These are phyloP conservation scores for Bruguiera sexangula DNA, from an alignment of 345 rosid species.

Conservation along the genomic window DNA sequence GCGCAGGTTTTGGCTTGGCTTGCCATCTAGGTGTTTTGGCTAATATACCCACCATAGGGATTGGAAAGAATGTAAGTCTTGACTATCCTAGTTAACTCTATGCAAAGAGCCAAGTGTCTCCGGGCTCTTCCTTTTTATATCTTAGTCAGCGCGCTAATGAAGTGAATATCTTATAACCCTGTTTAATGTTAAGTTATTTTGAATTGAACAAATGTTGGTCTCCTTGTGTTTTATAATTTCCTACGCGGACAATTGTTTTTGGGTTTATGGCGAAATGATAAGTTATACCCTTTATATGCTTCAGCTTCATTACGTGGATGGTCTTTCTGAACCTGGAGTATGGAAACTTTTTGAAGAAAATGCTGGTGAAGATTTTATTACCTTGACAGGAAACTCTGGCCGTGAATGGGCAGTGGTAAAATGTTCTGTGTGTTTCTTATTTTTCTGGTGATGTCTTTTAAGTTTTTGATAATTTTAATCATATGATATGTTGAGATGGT, in stretches of 20 bases:
- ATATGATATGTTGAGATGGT: too few species aligned
- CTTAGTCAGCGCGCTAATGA: not conserved
- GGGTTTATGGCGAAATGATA: constrained; percentile 4
- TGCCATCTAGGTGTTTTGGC: constrained; percentile 85
- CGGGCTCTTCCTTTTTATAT: not conserved
- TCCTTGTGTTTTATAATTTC: not conserved
- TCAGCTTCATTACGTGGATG: constrained; percentile 90
- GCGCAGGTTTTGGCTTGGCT: constrained; percentile 83
- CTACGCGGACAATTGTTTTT: not conserved
- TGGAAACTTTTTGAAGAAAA: constrained; percentile 49
- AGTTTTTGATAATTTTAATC: not conserved
- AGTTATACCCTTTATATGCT: constrained; percentile 18
- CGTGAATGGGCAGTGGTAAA: constrained; percentile 69
- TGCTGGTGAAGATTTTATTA: constrained; percentile 34
- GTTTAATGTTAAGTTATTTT: not conserved
- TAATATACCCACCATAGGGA: constrained; percentile 71
- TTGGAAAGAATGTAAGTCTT: constrained; percentile 71
- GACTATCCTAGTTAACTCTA: not conserved
- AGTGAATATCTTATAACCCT: not conserved
- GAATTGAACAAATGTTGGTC: too few species aligned
- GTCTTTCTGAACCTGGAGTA: constrained; percentile 59
- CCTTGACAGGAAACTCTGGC: constrained; percentile 72
- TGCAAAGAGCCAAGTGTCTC: not conserved
- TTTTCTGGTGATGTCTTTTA: not conserved
- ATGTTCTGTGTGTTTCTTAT: not conserved